These are phyloP conservation scores for Pseudogymnoascus sp. DNA, from an alignment of 2,329 filamentous ascomycete genomes.

Conservation along the genomic window DNA sequence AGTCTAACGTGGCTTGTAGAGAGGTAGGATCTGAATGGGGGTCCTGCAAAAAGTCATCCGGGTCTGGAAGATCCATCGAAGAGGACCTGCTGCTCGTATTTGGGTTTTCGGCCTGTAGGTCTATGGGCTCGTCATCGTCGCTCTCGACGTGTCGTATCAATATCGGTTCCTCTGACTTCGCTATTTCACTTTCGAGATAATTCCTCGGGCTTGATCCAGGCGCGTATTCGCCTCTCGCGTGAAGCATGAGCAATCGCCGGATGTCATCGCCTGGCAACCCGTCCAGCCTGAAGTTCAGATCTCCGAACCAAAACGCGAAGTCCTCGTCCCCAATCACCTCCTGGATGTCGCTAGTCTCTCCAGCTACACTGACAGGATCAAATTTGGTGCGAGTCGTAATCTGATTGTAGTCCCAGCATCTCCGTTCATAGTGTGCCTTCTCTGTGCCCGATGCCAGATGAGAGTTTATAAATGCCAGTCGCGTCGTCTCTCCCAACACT, in stretches of 20 bases:
- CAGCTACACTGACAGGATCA: constrained; percentile 60
- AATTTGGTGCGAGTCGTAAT: constrained; percentile 73
- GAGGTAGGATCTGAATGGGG: constrained; percentile 74
- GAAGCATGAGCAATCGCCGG: constrained; percentile 72
- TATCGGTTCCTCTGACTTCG: constrained; percentile 45
- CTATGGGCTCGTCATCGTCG: constrained; percentile 40
- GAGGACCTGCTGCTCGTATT: constrained; percentile 25
- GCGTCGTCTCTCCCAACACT: constrained; percentile 82
- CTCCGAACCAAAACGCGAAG: constrained; percentile 92
- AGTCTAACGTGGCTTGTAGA: constrained; percentile 80
- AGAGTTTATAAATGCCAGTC: constrained; percentile 82
- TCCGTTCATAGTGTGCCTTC: constrained; percentile 67
- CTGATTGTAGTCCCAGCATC: constrained; percentile 85
- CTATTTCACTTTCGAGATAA: constrained; percentile 31
- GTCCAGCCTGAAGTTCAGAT: constrained; percentile 89
- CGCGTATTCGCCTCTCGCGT: constrained; percentile 73
- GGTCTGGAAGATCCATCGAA: constrained; percentile 47
- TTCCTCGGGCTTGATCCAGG: constrained; percentile 37
- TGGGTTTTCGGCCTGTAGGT: constrained; percentile 23
- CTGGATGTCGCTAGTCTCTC: constrained; percentile 58
- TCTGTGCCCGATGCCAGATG: constrained; percentile 87
- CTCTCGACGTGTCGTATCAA: constrained; percentile 37
- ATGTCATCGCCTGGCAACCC: constrained; percentile 88
- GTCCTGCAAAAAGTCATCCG: constrained; percentile 62
- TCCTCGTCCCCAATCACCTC: constrained; percentile 82